phyloP scores from a whole-genome alignment of 306 rosid genomes.

The Pachyrhizus erosus region DNA sequence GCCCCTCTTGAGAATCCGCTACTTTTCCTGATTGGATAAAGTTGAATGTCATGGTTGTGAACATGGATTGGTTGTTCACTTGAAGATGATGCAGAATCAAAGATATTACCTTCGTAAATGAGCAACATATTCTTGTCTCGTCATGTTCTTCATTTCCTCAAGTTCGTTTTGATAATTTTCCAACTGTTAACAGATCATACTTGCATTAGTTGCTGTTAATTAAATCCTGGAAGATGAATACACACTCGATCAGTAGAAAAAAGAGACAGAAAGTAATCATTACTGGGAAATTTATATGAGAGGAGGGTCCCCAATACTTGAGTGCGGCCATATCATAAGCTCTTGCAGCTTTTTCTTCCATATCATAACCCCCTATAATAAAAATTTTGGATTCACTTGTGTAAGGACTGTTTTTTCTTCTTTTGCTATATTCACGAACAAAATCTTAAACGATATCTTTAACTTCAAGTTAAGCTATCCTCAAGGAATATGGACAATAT shows the following conservation, averaged over 20 bases:
- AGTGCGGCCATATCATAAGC: constrained; percentile 91
- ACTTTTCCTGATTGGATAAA: constrained; percentile 62
- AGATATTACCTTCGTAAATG: constrained; percentile 68
- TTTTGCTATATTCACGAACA: constrained; percentile 24
- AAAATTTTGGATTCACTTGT: constrained; percentile 44
- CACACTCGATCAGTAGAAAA: constrained; percentile 3
- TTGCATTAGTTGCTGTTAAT: constrained; percentile 30
- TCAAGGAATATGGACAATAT: neutral
- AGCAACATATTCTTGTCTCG: constrained; percentile 81
- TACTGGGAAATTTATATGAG: constrained; percentile 84
- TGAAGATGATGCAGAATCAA: constrained; percentile 8
- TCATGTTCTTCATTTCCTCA: constrained; percentile 50
- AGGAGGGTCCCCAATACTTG: constrained; percentile 93
- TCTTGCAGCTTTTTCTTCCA: constrained; percentile 89
- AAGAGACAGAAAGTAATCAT: constrained; percentile 38
- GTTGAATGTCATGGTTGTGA: neutral
- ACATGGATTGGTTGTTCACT: neutral
- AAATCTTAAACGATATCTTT: neutral
- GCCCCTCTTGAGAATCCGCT: constrained; percentile 88
- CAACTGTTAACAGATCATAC: constrained; percentile 50
- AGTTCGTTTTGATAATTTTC: constrained; percentile 71
- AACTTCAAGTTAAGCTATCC: neutral
- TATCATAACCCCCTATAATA: constrained; percentile 80
- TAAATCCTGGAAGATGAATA: neutral
- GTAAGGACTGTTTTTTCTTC: constrained; percentile 10